A percentile compares a stretch with the other conserved stretches of the same genome.
Evolutionary conservation across 305 asterid genomes (phyloP).

Genomic region (Andrographis paniculata): DNA sequence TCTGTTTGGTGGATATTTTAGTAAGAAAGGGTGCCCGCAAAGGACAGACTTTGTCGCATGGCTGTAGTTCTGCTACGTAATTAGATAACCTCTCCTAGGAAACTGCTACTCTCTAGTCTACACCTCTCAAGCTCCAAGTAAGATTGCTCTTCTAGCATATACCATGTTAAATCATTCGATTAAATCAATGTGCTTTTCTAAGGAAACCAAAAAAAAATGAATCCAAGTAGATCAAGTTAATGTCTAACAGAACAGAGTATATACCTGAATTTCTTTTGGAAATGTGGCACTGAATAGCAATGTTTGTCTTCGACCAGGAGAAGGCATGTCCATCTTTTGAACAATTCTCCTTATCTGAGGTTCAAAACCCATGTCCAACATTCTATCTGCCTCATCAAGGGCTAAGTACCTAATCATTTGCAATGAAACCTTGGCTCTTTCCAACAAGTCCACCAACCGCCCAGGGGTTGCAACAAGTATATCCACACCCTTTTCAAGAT

Average conservation of each 20-base stretch:
- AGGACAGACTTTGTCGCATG: no score
- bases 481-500: slow-evolving; percentile 80
- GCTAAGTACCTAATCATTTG: slow-evolving; percentile 71
- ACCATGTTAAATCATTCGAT: no score
- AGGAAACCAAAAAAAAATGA: neutral
- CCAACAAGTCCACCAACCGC: slow-evolving; percentile 74
- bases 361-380: slow-evolving; percentile 88
- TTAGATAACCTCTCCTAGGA: no score
- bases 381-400: slow-evolving; percentile 81
- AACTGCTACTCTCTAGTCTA: no score
- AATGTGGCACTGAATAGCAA: slow-evolving; percentile 85
- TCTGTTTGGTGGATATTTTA: no score
- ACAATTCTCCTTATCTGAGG: slow-evolving; percentile 91
- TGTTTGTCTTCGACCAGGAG: slow-evolving; percentile 67
- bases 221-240: slow-evolving; percentile 1
- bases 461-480: slow-evolving; percentile 94
- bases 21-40: no score
- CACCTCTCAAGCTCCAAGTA: no score
- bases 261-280: slow-evolving; percentile 83
- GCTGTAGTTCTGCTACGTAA: no score
- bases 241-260: slow-evolving; percentile 16
- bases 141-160: no score
- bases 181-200: no score
- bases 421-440: slow-evolving; percentile 76
- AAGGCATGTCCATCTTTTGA: slow-evolving; percentile 89